phyloP scores from a whole-genome alignment of 768 basidiomycete genomes.

The Porphyrellus cyaneotinctus region DNA sequence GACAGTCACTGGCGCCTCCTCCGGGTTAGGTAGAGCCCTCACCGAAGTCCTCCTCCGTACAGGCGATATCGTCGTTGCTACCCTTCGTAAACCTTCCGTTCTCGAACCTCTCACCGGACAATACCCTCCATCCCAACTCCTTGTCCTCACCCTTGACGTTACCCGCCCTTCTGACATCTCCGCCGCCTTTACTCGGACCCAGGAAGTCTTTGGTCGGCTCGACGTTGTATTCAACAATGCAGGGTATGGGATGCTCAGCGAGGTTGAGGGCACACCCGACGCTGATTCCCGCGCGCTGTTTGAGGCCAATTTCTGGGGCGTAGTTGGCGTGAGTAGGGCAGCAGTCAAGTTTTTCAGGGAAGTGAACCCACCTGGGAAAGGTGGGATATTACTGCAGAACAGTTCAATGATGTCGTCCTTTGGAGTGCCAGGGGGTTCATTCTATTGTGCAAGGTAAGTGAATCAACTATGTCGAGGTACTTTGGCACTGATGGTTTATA shows the following conservation, averaged over 20 bases:
- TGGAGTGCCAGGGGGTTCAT: slow-evolving; percentile 2
- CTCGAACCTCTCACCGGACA: slow-evolving; percentile 22
- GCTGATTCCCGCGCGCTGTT: slow-evolving; percentile 31
- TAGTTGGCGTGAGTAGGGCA: slow-evolving; percentile 17
- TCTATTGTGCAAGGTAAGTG: slow-evolving; percentile 13
- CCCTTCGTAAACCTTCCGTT: slow-evolving; percentile 36
- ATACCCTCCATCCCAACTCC: slow-evolving; percentile 29
- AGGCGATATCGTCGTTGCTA: slow-evolving; percentile 40
- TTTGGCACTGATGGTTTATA: too few species aligned
- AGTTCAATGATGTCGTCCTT: slow-evolving; percentile 7
- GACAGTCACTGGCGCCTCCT: slow-evolving; percentile 32
- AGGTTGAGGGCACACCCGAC: slow-evolving; percentile 34
- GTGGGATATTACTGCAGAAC: slow-evolving; percentile 14
- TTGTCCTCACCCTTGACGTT: slow-evolving; percentile 40
- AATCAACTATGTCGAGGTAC: too few species aligned
- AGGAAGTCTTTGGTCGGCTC: slow-evolving; percentile 34
- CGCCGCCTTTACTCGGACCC: slow-evolving; percentile 31
- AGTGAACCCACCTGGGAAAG: slow-evolving; percentile 21
- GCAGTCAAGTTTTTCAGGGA: slow-evolving; percentile 33
- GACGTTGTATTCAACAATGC: slow-evolving; percentile 47
- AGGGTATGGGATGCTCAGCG: slow-evolving; percentile 24
- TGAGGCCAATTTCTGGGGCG: slow-evolving; percentile 29
- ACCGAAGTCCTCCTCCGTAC: slow-evolving; percentile 29
- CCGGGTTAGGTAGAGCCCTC: slow-evolving; percentile 36
- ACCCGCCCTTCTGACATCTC: slow-evolving; percentile 28